Base-by-base conservation (phyloP, 2,329 filamentous ascomycete species). In the Talaromyces sp. region DNA sequence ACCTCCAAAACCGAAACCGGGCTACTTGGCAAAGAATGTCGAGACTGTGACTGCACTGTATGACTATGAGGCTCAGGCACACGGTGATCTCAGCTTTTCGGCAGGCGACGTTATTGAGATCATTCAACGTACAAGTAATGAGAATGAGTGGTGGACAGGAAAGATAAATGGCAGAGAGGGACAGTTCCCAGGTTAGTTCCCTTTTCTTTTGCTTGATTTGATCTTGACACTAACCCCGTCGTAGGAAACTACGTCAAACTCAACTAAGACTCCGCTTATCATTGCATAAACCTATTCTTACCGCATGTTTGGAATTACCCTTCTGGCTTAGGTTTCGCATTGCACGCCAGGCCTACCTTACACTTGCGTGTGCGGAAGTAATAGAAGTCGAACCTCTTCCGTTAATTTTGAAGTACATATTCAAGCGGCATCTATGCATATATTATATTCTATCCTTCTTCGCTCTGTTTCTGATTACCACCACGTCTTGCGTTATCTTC, bases 71-170 rank as follows among this genome's bases (percentile, higher is more conserved):
- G 95, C 95, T 6, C 93, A 98, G 76, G 93, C 94, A 1, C 93
- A 96, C 69, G 93, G 93, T 3, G 95, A 99, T 75, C 81, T 99
- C 68, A 96, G 91, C 72, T 99, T 99, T 80, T 86, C 85, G 19
- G 88, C 92, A 0, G 93, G 94, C 5, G 95, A 99, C 68, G 81
- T 90, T 4, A 98, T 99, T 73, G 93, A 98, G 77, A 93, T 99
- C 70, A 77, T 95, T 2, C 85, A 84, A 66, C 86, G 91, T 70
- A 96, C 92, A n/a, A 84, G 86, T 68, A 97, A 97, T 73, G 89
- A 92, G 60, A 98, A 99, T 71, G 95, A 99, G 78, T 99, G 95
- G 95, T 99, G 95, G 95, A 89, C 85, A 9, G 95, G 95, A 43
- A 91, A 87, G 75, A 75, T 96, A 62, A 84, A 90, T 66, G 92